Percentiles rank a stretch among this genome's conserved stretches.
These are phyloP conservation scores for Penicillium psychrosexuale DNA, from an alignment of 2,329 filamentous ascomycete genomes.

Conservation along the genomic window DNA sequence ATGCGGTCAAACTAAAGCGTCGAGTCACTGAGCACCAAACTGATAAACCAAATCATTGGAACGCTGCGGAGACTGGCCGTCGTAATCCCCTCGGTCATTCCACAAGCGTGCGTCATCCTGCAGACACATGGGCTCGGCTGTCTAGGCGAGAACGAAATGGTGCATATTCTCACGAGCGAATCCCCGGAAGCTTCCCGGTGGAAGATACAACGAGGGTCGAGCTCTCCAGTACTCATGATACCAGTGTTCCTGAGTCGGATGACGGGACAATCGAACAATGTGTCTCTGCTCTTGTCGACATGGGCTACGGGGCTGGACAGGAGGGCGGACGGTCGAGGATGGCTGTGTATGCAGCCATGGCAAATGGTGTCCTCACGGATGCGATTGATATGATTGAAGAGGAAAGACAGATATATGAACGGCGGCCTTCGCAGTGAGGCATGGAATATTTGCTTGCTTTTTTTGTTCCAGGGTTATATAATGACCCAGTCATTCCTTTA, in stretches of 20 bases:
- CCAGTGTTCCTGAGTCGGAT: neutral
- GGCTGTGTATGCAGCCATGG: slow-evolving; percentile 45
- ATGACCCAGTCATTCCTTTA: neutral
- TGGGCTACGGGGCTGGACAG: slow-evolving; percentile 41
- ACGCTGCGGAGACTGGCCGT: neutral
- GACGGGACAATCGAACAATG: slow-evolving; percentile 34
- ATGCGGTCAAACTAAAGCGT: slow-evolving; percentile 22
- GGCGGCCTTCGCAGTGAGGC: slow-evolving; percentile 17
- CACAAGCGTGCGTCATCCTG: slow-evolving; percentile 27
- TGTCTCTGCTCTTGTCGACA: slow-evolving; percentile 37
- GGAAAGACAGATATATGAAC: slow-evolving; percentile 43
- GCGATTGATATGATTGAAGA: slow-evolving; percentile 53
- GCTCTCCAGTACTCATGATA: neutral
- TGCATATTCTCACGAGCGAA: slow-evolving; percentile 6
- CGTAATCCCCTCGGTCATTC: neutral
- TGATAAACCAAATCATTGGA: neutral
- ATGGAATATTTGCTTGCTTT: neutral
- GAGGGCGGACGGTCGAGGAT: slow-evolving; percentile 40
- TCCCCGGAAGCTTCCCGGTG: slow-evolving; percentile 28
- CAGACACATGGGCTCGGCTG: slow-evolving; percentile 20
- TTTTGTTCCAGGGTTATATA: neutral
- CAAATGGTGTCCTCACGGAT: slow-evolving; percentile 42
- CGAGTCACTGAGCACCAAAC: slow-evolving; percentile 6
- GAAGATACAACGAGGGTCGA: slow-evolving; percentile 10
- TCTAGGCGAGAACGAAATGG: slow-evolving; percentile 20